Evolutionary conservation across 129 eudicot genomes (phyloP), one percentile per base, ranked within the genome.

Genomic region (Lactuca saligna): DNA sequence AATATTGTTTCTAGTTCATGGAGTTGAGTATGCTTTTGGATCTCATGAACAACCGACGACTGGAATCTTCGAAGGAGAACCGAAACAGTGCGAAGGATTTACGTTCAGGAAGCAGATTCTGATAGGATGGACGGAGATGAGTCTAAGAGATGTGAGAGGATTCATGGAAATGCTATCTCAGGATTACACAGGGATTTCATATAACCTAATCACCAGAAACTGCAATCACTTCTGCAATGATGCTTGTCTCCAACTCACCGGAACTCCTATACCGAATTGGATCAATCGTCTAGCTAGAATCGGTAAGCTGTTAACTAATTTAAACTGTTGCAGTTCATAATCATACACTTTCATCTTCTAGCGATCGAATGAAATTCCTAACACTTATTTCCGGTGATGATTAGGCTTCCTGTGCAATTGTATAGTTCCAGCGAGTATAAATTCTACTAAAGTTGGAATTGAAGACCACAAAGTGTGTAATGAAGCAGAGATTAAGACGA

Each of bases 161-260:
- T 77, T 83, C 3, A 91, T 91, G 97, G 91, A 85, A 59, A 85
- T 85, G 49, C 82, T 88, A 11, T 77, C 87, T 1, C 35, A 61
- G 7, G 86, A 77, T 3, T 91, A 88, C 76, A 91, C 75, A 76
- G 97, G 97, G 37, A 75, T 81, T 57, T 88, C 91, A 0, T 91
- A 91, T 59, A 86, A 88, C 65, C 80, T 88, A 8, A 82, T 91
- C 50, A 75, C 97, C 14, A 82, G 82, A 69, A 91, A 91, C 51
- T 91, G 97, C 64, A 91, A 91, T 77, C 97, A 91, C 68, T 91
- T 91, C 33, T 91, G 97, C 83, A 88, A 88, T 54, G 93, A 83
- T 54, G 87, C 87, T 72, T 88, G 91, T 58, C 2, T 85, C 54
- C 71, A 68, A 16, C 97, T 88, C 74, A 66, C 93, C 37, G 85